phyloP scores from a whole-genome alignment of 1,139 yeast species.

The Nakaseomyces sp. region DNA sequence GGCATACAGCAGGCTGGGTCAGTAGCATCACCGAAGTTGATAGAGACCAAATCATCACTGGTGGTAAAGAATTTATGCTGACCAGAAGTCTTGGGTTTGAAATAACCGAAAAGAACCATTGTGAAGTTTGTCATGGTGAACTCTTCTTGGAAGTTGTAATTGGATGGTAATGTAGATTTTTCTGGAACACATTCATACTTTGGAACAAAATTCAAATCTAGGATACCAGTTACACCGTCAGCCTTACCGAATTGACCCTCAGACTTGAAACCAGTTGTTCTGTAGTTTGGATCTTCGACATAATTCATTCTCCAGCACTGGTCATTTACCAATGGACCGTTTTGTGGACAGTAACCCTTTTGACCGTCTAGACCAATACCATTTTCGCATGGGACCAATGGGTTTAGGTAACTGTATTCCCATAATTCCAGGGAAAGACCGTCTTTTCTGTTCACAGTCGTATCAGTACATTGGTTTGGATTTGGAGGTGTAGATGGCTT shows the following conservation, averaged over 20 bases:
- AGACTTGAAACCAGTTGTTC: neutral
- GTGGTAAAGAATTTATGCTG: neutral
- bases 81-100: neutral
- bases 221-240: neutral
- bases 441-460: neutral
- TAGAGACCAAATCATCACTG: neutral
- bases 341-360: neutral
- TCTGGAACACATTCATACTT: conserved; percentile 1
- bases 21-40: neutral
- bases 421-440: neutral
- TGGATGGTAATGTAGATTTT: neutral
- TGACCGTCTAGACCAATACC: conserved; percentile 1
- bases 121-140: conserved; percentile 1
- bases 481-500: neutral
- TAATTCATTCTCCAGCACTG: conserved; percentile 1
- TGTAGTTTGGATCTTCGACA: neutral
- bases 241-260: neutral
- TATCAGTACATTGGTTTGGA: neutral
- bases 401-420: neutral
- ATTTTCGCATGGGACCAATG: conserved; percentile 1
- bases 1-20: conserved; percentile 1
- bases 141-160: neutral
- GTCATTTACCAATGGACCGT: neutral
- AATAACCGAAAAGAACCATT: neutral
- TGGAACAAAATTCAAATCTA: neutral